Evolutionary conservation across 306 rosid genomes (phyloP), one percentile per base, ranked within the genome.

Genomic region (Clitoria ternatea): DNA sequence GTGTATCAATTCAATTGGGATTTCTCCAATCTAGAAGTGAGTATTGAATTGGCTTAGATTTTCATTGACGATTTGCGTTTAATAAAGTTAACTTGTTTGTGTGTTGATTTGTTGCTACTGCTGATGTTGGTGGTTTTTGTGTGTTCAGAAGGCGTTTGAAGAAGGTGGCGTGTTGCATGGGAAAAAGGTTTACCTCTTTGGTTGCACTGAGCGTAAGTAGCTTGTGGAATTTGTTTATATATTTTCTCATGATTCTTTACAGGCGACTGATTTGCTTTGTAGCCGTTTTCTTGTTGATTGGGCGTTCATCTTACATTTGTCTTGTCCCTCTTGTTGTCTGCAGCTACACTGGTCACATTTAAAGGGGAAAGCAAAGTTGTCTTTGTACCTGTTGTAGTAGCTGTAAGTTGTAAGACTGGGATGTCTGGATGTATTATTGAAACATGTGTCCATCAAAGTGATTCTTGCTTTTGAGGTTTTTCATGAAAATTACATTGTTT

Each of bases 381-480:
- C 69, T 79, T 86, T 84, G 87, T 89, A 67, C 97, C 91, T 12
- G 97, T 81, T 69, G 90, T 89, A 42, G 97, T 91, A 33, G 95
- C 95, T 53, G 91, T 88, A 80, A 88, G 95, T 88, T 61, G 23
- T 75, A 68, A 10, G 61, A 42, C 48, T 59, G 20, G 33, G 49
- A 48, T 61, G 6, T 29, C 22, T 35, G 37, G 47, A 23, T 70
- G 20, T 24, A 1, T 23, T 4, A 4, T 19, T n/a, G n/a, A 15
- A 36, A 32, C 11, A 40, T 53, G 6, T 27, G 13, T 22, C 77
- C 48, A 55, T 33, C 23, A n/a, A 10, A 52, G 55, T 59, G 53
- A 14, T 54, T 39, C 11, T 54, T 35, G 23, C 20, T 44, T 23
- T 30, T 50, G 5, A 29, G 42, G 1, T 27, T 43, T 75, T 48